Base-by-base conservation (phyloP, 108 stramenopile species). In the Pseudonitzschia delicatissima region DNA sequence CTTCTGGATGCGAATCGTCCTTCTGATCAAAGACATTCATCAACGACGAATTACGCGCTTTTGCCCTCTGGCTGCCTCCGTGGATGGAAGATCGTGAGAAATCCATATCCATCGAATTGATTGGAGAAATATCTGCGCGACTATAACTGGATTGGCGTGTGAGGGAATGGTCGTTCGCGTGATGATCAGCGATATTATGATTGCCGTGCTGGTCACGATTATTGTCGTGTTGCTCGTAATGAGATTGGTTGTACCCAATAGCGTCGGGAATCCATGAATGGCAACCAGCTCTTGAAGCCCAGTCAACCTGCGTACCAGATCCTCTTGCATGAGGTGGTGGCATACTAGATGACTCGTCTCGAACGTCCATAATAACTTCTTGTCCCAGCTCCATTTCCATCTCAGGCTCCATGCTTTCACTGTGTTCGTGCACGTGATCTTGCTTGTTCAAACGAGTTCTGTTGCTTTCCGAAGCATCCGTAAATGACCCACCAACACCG, bases 21-120 rank as follows among this genome's bases (percentile, higher is more conserved):
- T 76, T 64, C 37, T 80, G 69, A 33, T 77, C 82, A 66, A 85
- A 85, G 32, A 85, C 67, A 55, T 85, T 77, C 42, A 69, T 67
- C 34, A 82, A 67, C 11, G 84, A 82, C 7, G 67, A 76, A 2
- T 18, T 58, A 33, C 64, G n/a, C 65, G 11, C 70, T 74, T 68
- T 74, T 29, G 33, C 17, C n/a, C 64, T 39, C 62, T 44, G 39
- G 21, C 37, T 18, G 6, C 1, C 25, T 40, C 60, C 60, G 5
- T 21, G 9, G 21, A 11, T 13, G 2, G 60, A 61, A 20, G 60
- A 61, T 11, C 20, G 37, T 3, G 64, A 64, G 29, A 48, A 60
- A 28, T 76, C 74, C 74, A 76, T 68, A 36, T 69, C 68, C 61
- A 76, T 45, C 21, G 66, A 67, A 35, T 76, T 61, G 13, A 67